Base-by-base conservation (phyloP, 2,329 filamentous ascomycete genomes). In the Monilinia fructigena region DNA sequence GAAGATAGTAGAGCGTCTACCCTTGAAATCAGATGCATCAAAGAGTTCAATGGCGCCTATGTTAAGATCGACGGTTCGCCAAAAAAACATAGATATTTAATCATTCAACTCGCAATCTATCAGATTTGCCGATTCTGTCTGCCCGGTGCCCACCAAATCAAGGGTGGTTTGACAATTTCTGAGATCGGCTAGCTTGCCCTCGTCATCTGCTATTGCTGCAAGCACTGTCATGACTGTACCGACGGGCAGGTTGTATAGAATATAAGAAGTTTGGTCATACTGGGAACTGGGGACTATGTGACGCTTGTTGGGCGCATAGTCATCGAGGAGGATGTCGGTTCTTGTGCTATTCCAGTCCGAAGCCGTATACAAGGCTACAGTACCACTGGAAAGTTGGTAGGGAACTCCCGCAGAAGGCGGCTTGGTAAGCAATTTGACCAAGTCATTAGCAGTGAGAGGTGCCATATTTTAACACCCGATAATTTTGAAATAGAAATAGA, bases 31-130 rank as follows among this genome's bases (percentile, higher is more conserved):
- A 10, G 6, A 2, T 4, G 16, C 55, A 14, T 59, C 55, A 23
- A 59, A 47, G 16, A 59, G 23, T 26, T 59, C 55, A 8, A 47
- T n/a, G 14, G 55, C 55, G 5, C 55, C 55, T 23, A 59, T 47
- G 11, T 59, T 59, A 5, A 59, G 55, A 59, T 59, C 55, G 8
- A 59, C 23, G 7, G 7, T 59, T 31, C 55, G 26, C 55, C 55
- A 59, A 20, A 59, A 59, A 14, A 47, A 59, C 55, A 45, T 59
- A 10, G 55, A 59, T 18, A 59, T 14, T 10, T 59, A 16, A 18
- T 59, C 55, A 16, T 59, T 47, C 8, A 59, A 31, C 10, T 40
- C 55, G 40, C 7, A 26, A 1, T 4, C 14, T 2, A 59, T 28
- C 2, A 59, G 26, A 18, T 59, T 8, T 10, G 8, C n/a, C 2